These are phyloP conservation scores for Nothophaeocryptopus gaeumannii DNA, from an alignment of 2,329 filamentous ascomycete species.

Conservation along the genomic window DNA sequence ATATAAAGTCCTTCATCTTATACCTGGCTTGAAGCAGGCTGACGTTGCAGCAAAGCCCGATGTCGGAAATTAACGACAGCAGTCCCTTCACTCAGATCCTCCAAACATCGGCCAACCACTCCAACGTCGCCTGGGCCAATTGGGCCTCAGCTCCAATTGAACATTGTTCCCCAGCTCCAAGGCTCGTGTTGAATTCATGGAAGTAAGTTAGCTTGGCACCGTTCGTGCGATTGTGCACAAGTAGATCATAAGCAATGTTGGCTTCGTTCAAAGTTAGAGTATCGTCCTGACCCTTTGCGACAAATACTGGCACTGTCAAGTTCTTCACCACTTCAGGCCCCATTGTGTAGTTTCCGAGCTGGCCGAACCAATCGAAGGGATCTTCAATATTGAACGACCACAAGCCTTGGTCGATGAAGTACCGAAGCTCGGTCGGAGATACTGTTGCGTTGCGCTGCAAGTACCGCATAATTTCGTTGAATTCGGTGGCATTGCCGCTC, in stretches of 20 bases:
- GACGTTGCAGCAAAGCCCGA: too few species aligned
- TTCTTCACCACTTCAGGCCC: neutral
- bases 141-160: constrained; percentile 10
- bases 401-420: constrained; percentile 6
- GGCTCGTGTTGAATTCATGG: constrained; percentile 9
- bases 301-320: constrained; percentile 4
- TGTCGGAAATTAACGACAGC: too few species aligned
- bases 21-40: too few species aligned
- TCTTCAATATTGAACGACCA: constrained; percentile 8
- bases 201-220: constrained; percentile 2
- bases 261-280: neutral
- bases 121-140: neutral
- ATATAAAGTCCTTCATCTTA: too few species aligned
- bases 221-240: neutral
- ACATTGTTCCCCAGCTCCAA: constrained; percentile 9
- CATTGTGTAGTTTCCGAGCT: constrained; percentile 4
- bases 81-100: too few species aligned
- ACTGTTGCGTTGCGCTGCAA: neutral
- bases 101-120: too few species aligned
- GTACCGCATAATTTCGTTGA: constrained; percentile 1
- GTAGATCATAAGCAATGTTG: neutral
- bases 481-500: constrained; percentile 2
- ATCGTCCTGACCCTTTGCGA: constrained; percentile 12
- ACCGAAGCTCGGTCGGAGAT: neutral
- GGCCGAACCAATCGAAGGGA: constrained; percentile 9